phyloP scores from a whole-genome alignment of 2,329 filamentous ascomycete genomes.

The Apiospora hydei region DNA sequence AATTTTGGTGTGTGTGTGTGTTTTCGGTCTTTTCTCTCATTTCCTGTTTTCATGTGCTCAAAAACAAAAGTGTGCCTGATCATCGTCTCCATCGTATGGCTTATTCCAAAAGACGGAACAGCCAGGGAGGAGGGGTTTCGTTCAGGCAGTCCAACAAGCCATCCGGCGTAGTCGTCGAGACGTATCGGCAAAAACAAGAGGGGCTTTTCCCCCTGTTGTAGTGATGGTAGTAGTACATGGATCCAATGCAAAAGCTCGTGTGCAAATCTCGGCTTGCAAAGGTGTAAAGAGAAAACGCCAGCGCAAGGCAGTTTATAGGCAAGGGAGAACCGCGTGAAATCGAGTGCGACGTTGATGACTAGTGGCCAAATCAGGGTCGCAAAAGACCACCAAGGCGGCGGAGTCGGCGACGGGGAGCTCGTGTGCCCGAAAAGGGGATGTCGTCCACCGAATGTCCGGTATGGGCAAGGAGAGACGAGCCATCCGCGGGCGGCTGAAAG shows the following conservation, averaged over 20 bases:
- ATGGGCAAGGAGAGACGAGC: constrained; percentile 39
- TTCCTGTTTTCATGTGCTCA: not conserved
- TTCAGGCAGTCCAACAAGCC: constrained; percentile 14
- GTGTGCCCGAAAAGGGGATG: constrained; percentile 23
- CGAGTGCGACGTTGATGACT: not conserved
- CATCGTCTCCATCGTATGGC: not conserved
- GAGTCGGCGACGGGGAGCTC: not conserved
- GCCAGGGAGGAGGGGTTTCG: not conserved
- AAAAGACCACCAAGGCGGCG: constrained; percentile 14
- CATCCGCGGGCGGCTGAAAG: constrained; percentile 26
- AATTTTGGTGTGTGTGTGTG: not conserved
- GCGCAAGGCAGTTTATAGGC: not conserved
- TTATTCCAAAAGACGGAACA: not conserved
- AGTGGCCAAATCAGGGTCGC: not conserved
- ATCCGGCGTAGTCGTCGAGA: constrained; percentile 4
- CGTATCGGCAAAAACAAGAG: not conserved
- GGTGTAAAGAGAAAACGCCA: not conserved
- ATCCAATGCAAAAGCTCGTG: constrained; percentile 9
- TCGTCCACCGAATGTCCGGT: constrained; percentile 40
- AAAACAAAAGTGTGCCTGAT: not conserved
- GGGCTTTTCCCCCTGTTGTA: not conserved
- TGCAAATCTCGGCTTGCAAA: not conserved
- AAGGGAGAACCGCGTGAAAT: not conserved
- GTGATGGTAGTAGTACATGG: constrained; percentile 3
- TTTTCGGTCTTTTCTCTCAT: not conserved